Evolutionary conservation across 148 eudicot genomes (phyloP).

Genomic region (Amaranthus cruentus): DNA sequence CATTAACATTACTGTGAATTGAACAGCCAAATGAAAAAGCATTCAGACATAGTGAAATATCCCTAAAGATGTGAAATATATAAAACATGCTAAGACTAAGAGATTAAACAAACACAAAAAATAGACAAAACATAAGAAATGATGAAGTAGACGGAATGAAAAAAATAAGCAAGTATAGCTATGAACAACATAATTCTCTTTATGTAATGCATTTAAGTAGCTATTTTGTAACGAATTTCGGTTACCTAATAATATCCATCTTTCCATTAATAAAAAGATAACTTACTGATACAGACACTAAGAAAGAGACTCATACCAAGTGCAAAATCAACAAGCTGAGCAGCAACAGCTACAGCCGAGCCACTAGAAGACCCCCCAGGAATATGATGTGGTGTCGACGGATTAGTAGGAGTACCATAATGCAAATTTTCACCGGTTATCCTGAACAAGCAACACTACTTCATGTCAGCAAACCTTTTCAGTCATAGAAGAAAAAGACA

Average conservation of each 20-base stretch:
- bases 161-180: not conserved
- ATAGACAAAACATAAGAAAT: not conserved
- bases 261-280: not conserved
- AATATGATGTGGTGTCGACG: conserved; percentile 54
- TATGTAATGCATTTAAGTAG: not conserved
- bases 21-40: not conserved
- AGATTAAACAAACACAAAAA: not conserved
- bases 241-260: not conserved
- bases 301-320: conserved; percentile 45
- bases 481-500: not conserved
- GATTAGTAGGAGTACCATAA: conserved; percentile 78
- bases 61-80: not conserved
- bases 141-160: not conserved
- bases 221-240: not conserved
- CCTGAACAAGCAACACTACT: conserved; percentile 46
- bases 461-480: conserved; percentile 22
- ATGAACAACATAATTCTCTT: not conserved
- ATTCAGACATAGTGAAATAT: not conserved
- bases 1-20: not conserved
- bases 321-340: conserved; percentile 74
- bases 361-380: conserved; percentile 97
- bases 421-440: conserved; percentile 73
- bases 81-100: not conserved
- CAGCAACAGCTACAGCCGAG: conserved; percentile 88
- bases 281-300: not conserved